Evolutionary conservation across 2,329 filamentous ascomycete genomes (phyloP), one percentile per base, ranked within the genome.

Genomic region (Dothistroma pini): DNA sequence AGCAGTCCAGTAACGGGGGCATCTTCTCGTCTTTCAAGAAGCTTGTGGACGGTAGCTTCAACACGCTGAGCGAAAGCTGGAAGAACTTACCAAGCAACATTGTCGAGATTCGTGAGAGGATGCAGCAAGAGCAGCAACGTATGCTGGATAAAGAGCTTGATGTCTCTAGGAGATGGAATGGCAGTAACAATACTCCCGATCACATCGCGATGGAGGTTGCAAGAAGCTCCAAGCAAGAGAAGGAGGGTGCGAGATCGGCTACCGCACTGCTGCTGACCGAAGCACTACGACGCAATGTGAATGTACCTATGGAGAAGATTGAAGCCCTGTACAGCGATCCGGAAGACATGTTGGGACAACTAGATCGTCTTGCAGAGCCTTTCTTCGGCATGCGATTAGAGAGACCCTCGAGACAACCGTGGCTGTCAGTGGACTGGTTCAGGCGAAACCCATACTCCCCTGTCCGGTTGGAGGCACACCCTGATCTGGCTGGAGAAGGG

Each of bases 11-110:
- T 35, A 16, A 50, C 61, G 73, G 78, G 62, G 85, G 85, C 62
- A 83, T 84, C 0, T 86, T 87, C 72, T 79, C 85, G 59, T 77
- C 80, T 32, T 86, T 87, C 74, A 84, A 85, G 66, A 82, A 81
- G 63, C 85, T 83, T 70, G 82, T 84, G 59, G 84, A 87, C 67
- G 80, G 82, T 52, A 82, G 84, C 59, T 78, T 86, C 66, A 80
- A 79, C 9, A 81, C 80, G 16, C 72, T 87, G 56, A 72, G 68
- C 19, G 57, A 67, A 11, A 66, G 65, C 57, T 60, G 86, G 58
- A 80, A 81, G 63, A 78, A 78, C 19, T 74, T 85, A 57, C 80
- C 82, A 59, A 77, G 79, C 31, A 72, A 81, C 48, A 75, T 80
- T 19, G 75, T 77, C 4, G 70, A 75, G 21, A 57, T 70, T 14